Conservation (phyloP, 2,329 filamentous ascomycete genomes). For the Clonostachys rhizophaga region DNA sequence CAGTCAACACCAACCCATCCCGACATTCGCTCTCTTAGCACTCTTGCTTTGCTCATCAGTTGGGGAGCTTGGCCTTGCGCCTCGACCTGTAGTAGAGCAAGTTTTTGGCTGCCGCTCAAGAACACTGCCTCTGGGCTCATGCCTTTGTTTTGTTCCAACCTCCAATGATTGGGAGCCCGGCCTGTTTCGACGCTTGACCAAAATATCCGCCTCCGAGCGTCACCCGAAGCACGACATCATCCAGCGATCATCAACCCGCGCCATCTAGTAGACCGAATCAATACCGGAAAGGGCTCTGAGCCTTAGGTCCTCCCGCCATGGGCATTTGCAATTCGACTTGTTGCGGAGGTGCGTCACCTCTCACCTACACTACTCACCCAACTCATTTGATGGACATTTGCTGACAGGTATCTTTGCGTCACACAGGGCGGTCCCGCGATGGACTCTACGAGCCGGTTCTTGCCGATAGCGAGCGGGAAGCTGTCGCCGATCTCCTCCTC, state of each 20-base stretch:
- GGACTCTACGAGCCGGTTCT: constrained; percentile 81
- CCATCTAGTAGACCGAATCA: background rate
- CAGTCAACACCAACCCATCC: no score
- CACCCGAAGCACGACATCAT: no score
- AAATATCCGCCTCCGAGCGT: no score
- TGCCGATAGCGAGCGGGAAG: constrained; percentile 93
- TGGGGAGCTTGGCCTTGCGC: no score
- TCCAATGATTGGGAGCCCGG: no score
- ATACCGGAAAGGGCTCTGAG: constrained; percentile 2
- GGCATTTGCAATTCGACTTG: constrained; percentile 56
- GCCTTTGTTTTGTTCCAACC: no score
- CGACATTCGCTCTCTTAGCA: no score
- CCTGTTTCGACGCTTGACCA: no score
- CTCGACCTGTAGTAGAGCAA: no score
- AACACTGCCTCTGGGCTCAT: no score
- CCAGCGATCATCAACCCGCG: background rate
- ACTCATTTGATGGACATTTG: background rate
- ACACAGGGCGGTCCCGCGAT: constrained; percentile 69
- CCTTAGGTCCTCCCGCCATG: constrained; percentile 36
- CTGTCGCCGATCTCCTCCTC: constrained; percentile 89
- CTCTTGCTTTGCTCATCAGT: no score
- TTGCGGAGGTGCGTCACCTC: constrained; percentile 40
- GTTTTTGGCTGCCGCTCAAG: no score
- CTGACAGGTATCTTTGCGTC: background rate
- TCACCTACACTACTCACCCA: background rate